Base-by-base conservation (phyloP, 2,329 filamentous ascomycete genomes). In the Neobulgaria alba region DNA sequence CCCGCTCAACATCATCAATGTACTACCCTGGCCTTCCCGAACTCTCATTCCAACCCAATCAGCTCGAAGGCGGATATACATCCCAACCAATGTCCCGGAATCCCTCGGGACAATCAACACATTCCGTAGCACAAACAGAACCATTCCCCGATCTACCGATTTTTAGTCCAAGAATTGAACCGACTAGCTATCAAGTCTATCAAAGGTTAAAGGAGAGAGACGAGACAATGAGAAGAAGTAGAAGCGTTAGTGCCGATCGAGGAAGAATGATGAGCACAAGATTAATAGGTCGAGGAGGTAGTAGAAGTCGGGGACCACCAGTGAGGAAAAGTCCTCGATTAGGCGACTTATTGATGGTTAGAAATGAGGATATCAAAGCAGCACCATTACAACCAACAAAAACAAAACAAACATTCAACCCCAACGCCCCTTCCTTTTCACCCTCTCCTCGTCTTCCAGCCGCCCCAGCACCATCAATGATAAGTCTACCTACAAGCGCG, bases 61-160 rank as follows among this genome's bases (percentile, higher is more conserved):
- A 14, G 3, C 3, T 33, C 18, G 50, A 42, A 52, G 60, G 15
- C n/a, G 68, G 67, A 3, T 72, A 73, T 50, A 62, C 64, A 18
- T 70, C 68, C 5, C 65, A 71, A 45, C 69, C 71, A 4, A 71
- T 73, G 67, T 68, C 67, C 2, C 65, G 69, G 3, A 57, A 71
- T 44, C 51, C 62, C 1, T 69, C 69, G 31, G 57, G 61, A 8
- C 62, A 68, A 38, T 65, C 65, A 0, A 53, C 53, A 38, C 52
- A 49, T n/a, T 62, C 60, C 8, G 18, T 57, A 1, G 54, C 56
- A 4, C 52, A 54, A 21, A 58, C 57, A 2, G 57, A 60, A 39
- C 57, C 57, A 0, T 21, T 50, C 1, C 57, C 55, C 12, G 34
- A 47, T 30, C 38, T 57, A 3, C 47, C 54, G 7, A 21, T 29